Conservation (phyloP, 2,329 filamentous ascomycete species). For the Alternaria arbusti region DNA sequence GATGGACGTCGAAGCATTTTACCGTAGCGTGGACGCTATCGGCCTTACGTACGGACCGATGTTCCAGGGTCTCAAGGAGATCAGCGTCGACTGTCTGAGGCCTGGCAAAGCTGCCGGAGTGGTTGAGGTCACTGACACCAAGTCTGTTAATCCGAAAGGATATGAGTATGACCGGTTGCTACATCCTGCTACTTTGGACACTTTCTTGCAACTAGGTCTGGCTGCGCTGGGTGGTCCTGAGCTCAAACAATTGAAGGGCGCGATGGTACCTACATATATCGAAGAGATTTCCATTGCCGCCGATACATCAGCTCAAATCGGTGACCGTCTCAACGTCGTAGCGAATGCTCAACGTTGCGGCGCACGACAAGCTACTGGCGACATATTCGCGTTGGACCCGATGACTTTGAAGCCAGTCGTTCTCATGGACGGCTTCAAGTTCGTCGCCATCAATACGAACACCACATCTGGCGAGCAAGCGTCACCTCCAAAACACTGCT, state of each 20-base stretch:
- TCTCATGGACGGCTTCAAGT: conserved; percentile 21
- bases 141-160: conserved; percentile 9
- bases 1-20: conserved; percentile 10
- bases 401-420: conserved; percentile 8
- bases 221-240: conserved; percentile 9
- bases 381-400: conserved; percentile 16
- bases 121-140: conserved; percentile 17
- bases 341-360: neutral
- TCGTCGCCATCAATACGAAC: conserved; percentile 12
- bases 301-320: conserved; percentile 9
- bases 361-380: conserved; percentile 9
- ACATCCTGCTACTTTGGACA: conserved; percentile 27
- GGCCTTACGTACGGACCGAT: conserved; percentile 21
- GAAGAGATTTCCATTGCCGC: conserved; percentile 16
- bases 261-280: conserved; percentile 20
- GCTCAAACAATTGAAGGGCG: conserved; percentile 1
- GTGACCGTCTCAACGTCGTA: conserved; percentile 12
- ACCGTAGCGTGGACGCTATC: conserved; percentile 10
- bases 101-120: conserved; percentile 7
- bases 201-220: conserved; percentile 17
- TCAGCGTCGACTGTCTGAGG: neutral
- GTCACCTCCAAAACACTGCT: conserved; percentile 9
- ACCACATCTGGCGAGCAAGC: neutral
- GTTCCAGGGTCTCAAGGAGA: conserved; percentile 15
- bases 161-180: conserved; percentile 22